Conservation (phyloP, 257 asterid species). For the Salvia hispanica region DNA sequence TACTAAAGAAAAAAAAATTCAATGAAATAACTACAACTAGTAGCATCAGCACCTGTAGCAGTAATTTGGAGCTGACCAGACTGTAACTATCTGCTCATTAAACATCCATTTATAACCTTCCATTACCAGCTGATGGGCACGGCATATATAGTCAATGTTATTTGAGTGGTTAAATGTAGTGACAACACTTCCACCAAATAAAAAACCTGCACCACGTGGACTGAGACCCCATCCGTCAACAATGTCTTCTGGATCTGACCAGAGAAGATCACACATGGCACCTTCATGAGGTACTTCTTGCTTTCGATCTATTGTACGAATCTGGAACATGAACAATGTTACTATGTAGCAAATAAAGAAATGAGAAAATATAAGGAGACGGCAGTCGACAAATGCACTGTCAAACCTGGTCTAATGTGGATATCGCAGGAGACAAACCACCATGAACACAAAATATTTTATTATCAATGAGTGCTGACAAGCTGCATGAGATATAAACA, state of each 20-base stretch:
- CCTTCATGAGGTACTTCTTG: slow-evolving; percentile 99
- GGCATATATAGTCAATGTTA: slow-evolving; percentile 86
- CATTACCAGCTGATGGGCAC: slow-evolving; percentile 99
- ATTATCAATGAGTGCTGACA: slow-evolving; percentile 94
- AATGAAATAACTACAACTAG: background rate
- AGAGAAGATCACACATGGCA: slow-evolving; percentile 96
- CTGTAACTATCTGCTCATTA: slow-evolving; percentile 85
- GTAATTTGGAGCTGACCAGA: slow-evolving; percentile 98
- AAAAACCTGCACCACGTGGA: slow-evolving; percentile 98
- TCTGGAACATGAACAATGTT: slow-evolving; percentile 48
- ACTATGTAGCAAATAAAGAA: slow-evolving; percentile 18
- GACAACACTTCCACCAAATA: slow-evolving; percentile 91
- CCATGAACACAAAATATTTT: slow-evolving; percentile 95
- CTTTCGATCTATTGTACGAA: slow-evolving; percentile 89
- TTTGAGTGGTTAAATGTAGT: slow-evolving; percentile 80
- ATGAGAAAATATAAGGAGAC: slow-evolving; percentile 7
- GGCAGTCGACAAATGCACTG: slow-evolving; percentile 6
- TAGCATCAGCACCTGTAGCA: slow-evolving; percentile 69
- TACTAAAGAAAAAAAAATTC: background rate
- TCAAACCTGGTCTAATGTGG: slow-evolving; percentile 88
- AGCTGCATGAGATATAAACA: slow-evolving; percentile 55
- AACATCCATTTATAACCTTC: slow-evolving; percentile 99
- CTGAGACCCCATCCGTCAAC: slow-evolving; percentile 99
- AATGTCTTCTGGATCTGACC: slow-evolving; percentile 98
- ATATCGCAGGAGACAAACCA: slow-evolving; percentile 89